Conservation (phyloP, 345 rosid genomes). For the Barbarea vulgaris region DNA sequence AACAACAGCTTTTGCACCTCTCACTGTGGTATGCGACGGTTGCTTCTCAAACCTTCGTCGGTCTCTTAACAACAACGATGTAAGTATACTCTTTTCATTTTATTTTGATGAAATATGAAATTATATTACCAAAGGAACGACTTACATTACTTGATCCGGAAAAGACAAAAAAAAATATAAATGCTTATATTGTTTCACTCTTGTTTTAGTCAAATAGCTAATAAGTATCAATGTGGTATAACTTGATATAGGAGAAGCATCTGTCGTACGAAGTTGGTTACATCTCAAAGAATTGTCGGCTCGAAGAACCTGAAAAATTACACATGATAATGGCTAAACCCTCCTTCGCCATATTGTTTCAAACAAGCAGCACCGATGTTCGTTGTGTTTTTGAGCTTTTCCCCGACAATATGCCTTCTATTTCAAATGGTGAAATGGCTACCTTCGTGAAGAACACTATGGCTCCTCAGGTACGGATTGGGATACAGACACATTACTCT, state of each 20-base stretch:
- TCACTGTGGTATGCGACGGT: conserved; percentile 61
- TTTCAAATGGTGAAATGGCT: conserved; percentile 53
- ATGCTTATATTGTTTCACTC: background rate
- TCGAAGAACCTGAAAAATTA: conserved; percentile 43
- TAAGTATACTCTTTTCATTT: conserved; percentile 3
- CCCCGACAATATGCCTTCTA: conserved; percentile 48
- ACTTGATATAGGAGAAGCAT: conserved; percentile 49
- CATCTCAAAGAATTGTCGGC: conserved; percentile 51
- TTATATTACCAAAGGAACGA: too few relatives aligned
- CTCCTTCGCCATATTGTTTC: conserved; percentile 49
- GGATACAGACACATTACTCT: background rate
- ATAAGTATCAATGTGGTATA: background rate
- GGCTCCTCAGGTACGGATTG: conserved; percentile 47
- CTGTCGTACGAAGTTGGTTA: conserved; percentile 48
- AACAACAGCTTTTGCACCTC: conserved; percentile 49
- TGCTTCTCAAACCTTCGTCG: conserved; percentile 54
- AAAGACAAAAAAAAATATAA: background rate
- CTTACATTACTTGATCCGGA: too few relatives aligned
- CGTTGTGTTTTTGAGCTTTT: conserved; percentile 51
- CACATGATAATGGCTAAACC: conserved; percentile 53
- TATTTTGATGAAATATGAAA: too few relatives aligned
- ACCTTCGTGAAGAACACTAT: conserved; percentile 39
- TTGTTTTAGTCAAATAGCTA: background rate
- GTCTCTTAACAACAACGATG: conserved; percentile 50
- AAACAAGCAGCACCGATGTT: conserved; percentile 53